Conservation (phyloP, 2,329 filamentous ascomycete species). For the Nannizziopsis arthrosporioides region DNA sequence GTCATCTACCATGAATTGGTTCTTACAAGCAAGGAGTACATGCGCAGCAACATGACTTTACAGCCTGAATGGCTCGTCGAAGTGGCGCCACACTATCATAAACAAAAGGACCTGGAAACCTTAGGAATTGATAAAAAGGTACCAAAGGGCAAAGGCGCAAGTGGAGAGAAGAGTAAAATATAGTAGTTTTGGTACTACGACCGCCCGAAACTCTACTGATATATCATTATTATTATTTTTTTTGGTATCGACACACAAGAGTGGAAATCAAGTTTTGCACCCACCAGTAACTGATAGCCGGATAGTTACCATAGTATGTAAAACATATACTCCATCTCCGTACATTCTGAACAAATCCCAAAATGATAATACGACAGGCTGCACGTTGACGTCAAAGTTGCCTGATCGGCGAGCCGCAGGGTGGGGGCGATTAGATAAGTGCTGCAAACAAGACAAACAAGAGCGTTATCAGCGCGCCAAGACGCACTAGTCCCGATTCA, state of each 20-base stretch:
- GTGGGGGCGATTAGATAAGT: slow-evolving; percentile 3
- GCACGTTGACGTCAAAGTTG: neutral
- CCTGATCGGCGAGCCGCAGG: neutral
- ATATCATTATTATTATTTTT: too few species aligned
- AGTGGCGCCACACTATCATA: slow-evolving; percentile 88
- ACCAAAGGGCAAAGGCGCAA: slow-evolving; percentile 46
- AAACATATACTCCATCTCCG: too few species aligned
- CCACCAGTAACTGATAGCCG: too few species aligned
- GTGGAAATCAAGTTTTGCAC: too few species aligned
- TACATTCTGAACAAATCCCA: too few species aligned
- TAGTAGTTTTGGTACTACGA: slow-evolving; percentile 11
- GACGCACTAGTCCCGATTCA: slow-evolving; percentile 4
- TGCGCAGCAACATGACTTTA: slow-evolving; percentile 75
- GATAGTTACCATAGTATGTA: too few species aligned
- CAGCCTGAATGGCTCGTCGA: slow-evolving; percentile 77
- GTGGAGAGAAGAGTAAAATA: slow-evolving; percentile 30
- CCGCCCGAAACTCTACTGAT: neutral
- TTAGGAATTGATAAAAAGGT: slow-evolving; percentile 66
- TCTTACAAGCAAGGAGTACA: slow-evolving; percentile 90
- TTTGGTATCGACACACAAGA: neutral
- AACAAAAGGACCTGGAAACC: slow-evolving; percentile 75
- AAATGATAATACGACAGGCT: too few species aligned
- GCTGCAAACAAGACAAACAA: slow-evolving; percentile 6
- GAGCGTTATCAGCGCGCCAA: slow-evolving; percentile 4
- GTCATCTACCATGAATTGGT: slow-evolving; percentile 80